A percentile compares a stretch with the other conserved stretches of the same genome.
Evolutionary conservation across 2,329 filamentous ascomycete species (phyloP).

Genomic region (Chaetomium sp.): DNA sequence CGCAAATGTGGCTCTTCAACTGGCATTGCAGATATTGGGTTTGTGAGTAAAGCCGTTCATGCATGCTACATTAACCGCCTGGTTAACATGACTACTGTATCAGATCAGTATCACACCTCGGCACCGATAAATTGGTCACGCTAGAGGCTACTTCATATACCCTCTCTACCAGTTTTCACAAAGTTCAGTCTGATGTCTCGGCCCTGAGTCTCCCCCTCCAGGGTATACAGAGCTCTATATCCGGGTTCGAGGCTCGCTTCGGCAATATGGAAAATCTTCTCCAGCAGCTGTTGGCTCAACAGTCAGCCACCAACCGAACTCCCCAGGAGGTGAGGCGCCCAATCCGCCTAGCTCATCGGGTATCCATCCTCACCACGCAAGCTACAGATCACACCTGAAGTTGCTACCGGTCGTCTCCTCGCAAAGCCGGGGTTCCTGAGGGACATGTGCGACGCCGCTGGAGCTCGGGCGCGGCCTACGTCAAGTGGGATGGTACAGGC

Average conservation of each 20-base stretch:
- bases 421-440: neutral
- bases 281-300: neutral
- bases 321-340: neutral
- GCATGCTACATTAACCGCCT: neutral
- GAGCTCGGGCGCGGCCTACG: too few relatives aligned
- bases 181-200: neutral
- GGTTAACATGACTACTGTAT: neutral
- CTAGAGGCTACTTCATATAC: neutral
- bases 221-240: neutral
- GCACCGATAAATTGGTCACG: neutral
- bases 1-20: slow-evolving; percentile 13
- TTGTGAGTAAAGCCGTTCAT: neutral
- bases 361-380: neutral
- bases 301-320: neutral
- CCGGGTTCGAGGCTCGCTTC: neutral
- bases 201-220: neutral
- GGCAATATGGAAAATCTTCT: neutral
- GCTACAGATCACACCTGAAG: neutral
- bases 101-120: neutral
- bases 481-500: neutral
- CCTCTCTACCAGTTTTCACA: neutral
- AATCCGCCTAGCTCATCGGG: neutral
- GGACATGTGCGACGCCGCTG: neutral
- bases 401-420: neutral
- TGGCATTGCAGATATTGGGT: slow-evolving; percentile 7